phyloP scores from a whole-genome alignment of 345 rosid species.

The Odontarrhena argentea region DNA sequence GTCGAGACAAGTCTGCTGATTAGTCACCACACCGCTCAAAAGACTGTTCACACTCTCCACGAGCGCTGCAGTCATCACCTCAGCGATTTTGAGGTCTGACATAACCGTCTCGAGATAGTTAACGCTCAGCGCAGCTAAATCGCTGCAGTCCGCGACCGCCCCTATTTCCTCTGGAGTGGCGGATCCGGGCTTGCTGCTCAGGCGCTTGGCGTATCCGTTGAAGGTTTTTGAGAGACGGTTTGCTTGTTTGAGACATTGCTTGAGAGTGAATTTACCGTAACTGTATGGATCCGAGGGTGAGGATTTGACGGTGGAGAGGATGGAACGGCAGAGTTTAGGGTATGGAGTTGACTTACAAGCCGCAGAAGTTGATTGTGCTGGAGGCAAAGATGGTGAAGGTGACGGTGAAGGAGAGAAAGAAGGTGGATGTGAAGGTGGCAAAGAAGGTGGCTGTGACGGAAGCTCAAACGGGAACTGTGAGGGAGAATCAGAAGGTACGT shows the following conservation, averaged over 20 bases:
- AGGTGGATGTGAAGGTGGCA: constrained; percentile 17
- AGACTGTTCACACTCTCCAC: constrained; percentile 54
- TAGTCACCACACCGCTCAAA: constrained; percentile 66
- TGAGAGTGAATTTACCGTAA: constrained; percentile 62
- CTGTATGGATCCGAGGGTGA: constrained; percentile 54
- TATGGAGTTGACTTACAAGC: constrained; percentile 66
- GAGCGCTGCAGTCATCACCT: constrained; percentile 42
- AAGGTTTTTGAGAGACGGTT: constrained; percentile 47
- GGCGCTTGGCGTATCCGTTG: constrained; percentile 29
- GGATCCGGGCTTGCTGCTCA: constrained; percentile 27
- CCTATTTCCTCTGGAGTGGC: constrained; percentile 20
- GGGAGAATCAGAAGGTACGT: neutral
- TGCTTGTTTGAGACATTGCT: constrained; percentile 63
- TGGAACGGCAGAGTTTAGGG: constrained; percentile 73
- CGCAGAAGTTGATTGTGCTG: constrained; percentile 42
- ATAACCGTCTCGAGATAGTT: constrained; percentile 48
- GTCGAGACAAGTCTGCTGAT: constrained; percentile 70
- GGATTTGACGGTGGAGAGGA: constrained; percentile 49
- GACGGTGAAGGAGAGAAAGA: constrained; percentile 14
- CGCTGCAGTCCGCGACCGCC: constrained; percentile 55
- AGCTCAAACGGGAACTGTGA: neutral
- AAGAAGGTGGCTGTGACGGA: constrained; percentile 8
- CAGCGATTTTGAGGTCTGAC: constrained; percentile 44
- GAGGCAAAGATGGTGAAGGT: constrained; percentile 28
- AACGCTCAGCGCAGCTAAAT: constrained; percentile 55